Conservation (phyloP, 225 moss, liverwort and hornwort genomes). For the Asterella californica region DNA sequence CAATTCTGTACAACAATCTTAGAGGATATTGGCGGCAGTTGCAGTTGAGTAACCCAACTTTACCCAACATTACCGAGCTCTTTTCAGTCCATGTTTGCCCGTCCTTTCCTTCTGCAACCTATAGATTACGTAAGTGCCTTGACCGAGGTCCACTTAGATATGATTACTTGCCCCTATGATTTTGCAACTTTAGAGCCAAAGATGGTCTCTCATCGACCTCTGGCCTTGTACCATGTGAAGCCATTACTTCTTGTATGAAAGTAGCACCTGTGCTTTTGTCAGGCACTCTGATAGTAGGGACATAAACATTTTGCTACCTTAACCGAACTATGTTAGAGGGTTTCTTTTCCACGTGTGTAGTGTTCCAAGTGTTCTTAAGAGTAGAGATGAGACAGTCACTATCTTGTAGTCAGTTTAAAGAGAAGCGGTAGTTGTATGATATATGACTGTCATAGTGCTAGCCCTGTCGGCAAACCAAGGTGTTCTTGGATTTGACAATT, state of each 20-base stretch:
- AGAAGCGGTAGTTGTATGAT: conserved; percentile 24
- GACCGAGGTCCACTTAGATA: conserved; percentile 17
- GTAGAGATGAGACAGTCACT: conserved; percentile 15
- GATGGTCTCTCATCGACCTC: conserved; percentile 10
- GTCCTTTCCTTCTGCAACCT: neutral
- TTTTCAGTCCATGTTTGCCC: conserved; percentile 6
- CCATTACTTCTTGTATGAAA: conserved; percentile 21
- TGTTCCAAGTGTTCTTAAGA: conserved; percentile 18
- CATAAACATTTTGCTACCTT: conserved; percentile 12
- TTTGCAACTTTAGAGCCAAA: conserved; percentile 14
- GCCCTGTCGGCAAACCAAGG: conserved; percentile 21
- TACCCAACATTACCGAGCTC: conserved; percentile 10
- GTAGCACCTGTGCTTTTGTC: conserved; percentile 12
- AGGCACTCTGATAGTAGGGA: conserved; percentile 18
- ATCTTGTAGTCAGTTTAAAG: conserved; percentile 20
- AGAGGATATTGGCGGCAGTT: conserved; percentile 23
- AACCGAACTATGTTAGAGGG: conserved; percentile 17
- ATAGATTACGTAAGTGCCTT: conserved; percentile 15
- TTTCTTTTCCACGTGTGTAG: conserved; percentile 14
- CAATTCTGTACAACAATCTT: conserved; percentile 29
- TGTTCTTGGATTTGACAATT: conserved; percentile 22
- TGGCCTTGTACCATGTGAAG: conserved; percentile 34
- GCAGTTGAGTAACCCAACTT: conserved; percentile 17
- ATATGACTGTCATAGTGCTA: conserved; percentile 22
- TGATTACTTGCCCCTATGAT: conserved; percentile 15